phyloP scores from a whole-genome alignment of 2,329 filamentous ascomycete genomes.

The Fonsecaea monophora region DNA sequence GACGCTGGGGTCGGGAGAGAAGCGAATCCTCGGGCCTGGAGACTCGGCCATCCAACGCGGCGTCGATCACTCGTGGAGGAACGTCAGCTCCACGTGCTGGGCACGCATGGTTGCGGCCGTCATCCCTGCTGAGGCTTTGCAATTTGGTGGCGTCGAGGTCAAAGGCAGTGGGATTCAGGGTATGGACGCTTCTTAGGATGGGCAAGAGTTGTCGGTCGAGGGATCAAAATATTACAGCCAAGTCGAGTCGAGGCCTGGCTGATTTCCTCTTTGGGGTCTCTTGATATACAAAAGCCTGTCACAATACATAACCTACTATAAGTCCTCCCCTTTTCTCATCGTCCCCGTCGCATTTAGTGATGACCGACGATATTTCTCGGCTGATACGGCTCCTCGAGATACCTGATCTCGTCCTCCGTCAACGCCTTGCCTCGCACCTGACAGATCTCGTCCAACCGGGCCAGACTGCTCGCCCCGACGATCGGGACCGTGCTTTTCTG shows the following conservation, averaged over 20 bases:
- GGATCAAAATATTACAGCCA: background rate
- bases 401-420: constrained; percentile 57
- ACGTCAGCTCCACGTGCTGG: constrained; percentile 40
- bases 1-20: constrained; percentile 58
- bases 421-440: constrained; percentile 52
- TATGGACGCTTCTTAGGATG: background rate
- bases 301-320: background rate
- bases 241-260: background rate
- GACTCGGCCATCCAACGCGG: constrained; percentile 63
- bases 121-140: constrained; percentile 10
- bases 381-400: constrained; percentile 57
- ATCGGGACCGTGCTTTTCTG: constrained; percentile 55
- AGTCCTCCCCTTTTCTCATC: background rate
- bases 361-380: constrained; percentile 45
- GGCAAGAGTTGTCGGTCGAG: background rate
- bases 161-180: background rate
- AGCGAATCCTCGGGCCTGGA: constrained; percentile 53
- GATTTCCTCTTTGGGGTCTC: background rate
- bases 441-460: constrained; percentile 58
- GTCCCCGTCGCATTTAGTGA: constrained; percentile 43
- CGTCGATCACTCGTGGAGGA: constrained; percentile 48
- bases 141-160: background rate
- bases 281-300: background rate
- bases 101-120: constrained; percentile 18
- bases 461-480: constrained; percentile 57